Evolutionary conservation across 129 eudicot genomes (phyloP).

Genomic region (Centella asiatica): DNA sequence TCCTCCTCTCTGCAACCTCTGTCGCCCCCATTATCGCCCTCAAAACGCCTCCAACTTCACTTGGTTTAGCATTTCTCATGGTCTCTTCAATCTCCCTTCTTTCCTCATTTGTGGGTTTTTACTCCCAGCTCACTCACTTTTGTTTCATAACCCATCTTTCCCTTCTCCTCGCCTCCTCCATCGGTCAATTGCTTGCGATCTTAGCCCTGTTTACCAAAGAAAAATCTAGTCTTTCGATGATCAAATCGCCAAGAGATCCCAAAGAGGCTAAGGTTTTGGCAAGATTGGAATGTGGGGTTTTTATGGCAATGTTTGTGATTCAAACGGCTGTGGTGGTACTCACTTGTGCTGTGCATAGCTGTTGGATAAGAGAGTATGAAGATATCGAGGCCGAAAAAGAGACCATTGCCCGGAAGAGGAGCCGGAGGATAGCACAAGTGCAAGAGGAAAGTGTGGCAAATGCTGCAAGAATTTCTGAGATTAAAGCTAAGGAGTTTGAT

Average conservation of each 20-base stretch:
- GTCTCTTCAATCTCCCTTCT: slow-evolving; percentile 46
- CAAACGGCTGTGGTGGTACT: slow-evolving; percentile 38
- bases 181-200: slow-evolving; percentile 38
- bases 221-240: slow-evolving; percentile 39
- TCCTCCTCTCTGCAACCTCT: slow-evolving; percentile 46
- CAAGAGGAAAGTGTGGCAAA: slow-evolving; percentile 42
- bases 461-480: slow-evolving; percentile 22
- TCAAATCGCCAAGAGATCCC: slow-evolving; percentile 42
- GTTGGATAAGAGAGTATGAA: slow-evolving; percentile 48
- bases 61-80: slow-evolving; percentile 47
- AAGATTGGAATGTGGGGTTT: slow-evolving; percentile 57
- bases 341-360: slow-evolving; percentile 42
- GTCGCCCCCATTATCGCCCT: slow-evolving; percentile 47
- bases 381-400: slow-evolving; percentile 43
- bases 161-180: slow-evolving; percentile 46
- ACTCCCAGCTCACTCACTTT: slow-evolving; percentile 41
- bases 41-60: slow-evolving; percentile 54
- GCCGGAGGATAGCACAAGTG: slow-evolving; percentile 31
- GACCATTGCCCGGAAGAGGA: slow-evolving; percentile 32
- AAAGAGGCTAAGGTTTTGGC: slow-evolving; percentile 52
- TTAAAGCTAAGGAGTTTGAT: slow-evolving; percentile 39
- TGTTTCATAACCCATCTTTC: slow-evolving; percentile 53
- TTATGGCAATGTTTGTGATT: slow-evolving; percentile 58
- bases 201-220: slow-evolving; percentile 47
- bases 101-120: slow-evolving; percentile 53